Percentiles rank a stretch among this genome's conserved stretches.
These are phyloP conservation scores for Fabrea salina DNA, from an alignment of 169 alveolate genomes.

Conservation along the genomic window DNA sequence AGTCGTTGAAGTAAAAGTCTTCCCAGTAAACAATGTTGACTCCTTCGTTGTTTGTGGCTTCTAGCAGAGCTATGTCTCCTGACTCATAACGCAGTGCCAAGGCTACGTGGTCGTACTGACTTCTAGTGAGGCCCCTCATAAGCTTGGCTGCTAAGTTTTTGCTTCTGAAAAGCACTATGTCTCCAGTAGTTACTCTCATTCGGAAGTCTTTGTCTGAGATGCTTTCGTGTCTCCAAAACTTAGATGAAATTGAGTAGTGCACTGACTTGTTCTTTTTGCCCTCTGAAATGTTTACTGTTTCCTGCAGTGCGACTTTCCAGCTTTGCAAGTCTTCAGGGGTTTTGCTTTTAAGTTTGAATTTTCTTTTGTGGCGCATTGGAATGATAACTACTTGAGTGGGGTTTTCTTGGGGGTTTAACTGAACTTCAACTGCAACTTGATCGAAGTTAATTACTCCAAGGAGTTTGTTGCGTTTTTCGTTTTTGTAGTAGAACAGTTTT, in stretches of 20 bases:
- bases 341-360: neutral
- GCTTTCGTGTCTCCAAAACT: slow-evolving; percentile 1
- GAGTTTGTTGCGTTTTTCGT: neutral
- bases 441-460: slow-evolving; percentile 15
- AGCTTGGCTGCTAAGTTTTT: slow-evolving; percentile 39
- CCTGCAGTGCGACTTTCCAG: neutral
- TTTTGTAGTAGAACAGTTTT: neutral
- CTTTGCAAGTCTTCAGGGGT: neutral
- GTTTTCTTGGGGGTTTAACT: neutral
- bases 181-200: slow-evolving; percentile 36
- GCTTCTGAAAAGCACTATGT: slow-evolving; percentile 41
- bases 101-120: slow-evolving; percentile 78
- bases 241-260: neutral
- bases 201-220: slow-evolving; percentile 29
- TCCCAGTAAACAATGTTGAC: slow-evolving; percentile 1
- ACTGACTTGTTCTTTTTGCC: neutral
- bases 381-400: neutral
- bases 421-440: neutral
- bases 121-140: slow-evolving; percentile 46
- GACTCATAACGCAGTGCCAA: slow-evolving; percentile 34
- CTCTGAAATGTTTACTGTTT: neutral
- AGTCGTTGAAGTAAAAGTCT: neutral
- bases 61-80: slow-evolving; percentile 10
- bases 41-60: slow-evolving; percentile 27
- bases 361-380: neutral